These are phyloP conservation scores for Plantago rigida DNA, from an alignment of 305 asterid genomes.

Conservation along the genomic window DNA sequence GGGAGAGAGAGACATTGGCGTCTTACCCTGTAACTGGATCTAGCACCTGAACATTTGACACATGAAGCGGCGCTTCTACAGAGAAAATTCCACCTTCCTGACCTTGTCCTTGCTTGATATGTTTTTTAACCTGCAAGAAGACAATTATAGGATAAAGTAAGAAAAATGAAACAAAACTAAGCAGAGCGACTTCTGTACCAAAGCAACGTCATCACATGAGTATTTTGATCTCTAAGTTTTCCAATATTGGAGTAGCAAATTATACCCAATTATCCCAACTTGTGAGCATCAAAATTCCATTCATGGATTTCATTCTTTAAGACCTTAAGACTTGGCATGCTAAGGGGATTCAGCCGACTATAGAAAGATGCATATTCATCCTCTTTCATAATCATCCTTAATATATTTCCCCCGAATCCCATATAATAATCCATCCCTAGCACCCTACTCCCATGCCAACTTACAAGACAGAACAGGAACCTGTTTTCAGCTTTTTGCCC, in stretches of 20 bases:
- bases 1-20: constrained; percentile 1
- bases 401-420: too few species aligned
- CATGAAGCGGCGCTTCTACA: constrained; percentile 91
- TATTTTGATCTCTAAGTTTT: too few species aligned
- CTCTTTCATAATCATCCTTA: too few species aligned
- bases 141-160: constrained; percentile 12
- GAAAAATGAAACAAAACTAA: neutral
- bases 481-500: too few species aligned
- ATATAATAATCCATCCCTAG: too few species aligned
- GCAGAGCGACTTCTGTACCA: neutral
- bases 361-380: too few species aligned
- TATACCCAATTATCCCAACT: too few species aligned
- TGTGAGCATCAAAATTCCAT: neutral
- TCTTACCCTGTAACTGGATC: constrained; percentile 85
- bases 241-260: too few species aligned
- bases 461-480: too few species aligned
- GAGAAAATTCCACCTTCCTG: constrained; percentile 93
- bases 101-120: constrained; percentile 93
- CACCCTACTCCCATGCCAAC: too few species aligned
- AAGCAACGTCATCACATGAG: neutral
- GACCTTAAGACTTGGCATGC: neutral
- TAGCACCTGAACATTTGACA: constrained; percentile 71
- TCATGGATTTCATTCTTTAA: neutral
- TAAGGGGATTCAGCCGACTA: neutral
- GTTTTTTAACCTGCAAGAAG: constrained; percentile 70